Evolutionary conservation across 495 filamentous ascomycete genomes (phyloP).

Genomic region (Tuber brumale): DNA sequence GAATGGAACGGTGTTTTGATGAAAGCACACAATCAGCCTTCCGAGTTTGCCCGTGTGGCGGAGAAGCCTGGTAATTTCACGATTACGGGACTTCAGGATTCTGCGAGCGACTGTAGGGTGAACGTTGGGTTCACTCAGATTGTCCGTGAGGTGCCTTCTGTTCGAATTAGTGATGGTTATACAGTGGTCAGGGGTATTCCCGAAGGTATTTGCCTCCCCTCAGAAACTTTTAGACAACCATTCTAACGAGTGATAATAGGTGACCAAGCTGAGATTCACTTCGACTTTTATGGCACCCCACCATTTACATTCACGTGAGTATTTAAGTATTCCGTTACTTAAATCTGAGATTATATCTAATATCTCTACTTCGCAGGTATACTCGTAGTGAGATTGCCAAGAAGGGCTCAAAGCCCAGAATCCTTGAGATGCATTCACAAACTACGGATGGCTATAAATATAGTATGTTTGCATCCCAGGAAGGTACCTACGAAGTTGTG

Average conservation of each 20-base stretch:
- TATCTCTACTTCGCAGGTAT: slow-evolving; percentile 50
- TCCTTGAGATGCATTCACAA: slow-evolving; percentile 84
- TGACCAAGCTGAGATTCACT: slow-evolving; percentile 81
- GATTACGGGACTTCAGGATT: slow-evolving; percentile 76
- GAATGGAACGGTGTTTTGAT: slow-evolving; percentile 69
- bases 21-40: slow-evolving; percentile 68
- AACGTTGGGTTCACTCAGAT: slow-evolving; percentile 65
- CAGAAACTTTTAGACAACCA: not conserved
- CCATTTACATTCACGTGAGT: slow-evolving; percentile 90
- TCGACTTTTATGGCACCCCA: slow-evolving; percentile 89
- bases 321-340: not conserved
- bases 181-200: slow-evolving; percentile 82
- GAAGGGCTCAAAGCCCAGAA: slow-evolving; percentile 65
- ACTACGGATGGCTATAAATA: slow-evolving; percentile 72
- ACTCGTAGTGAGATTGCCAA: slow-evolving; percentile 77
- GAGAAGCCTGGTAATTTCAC: slow-evolving; percentile 81
- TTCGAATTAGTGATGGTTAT: slow-evolving; percentile 74
- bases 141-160: slow-evolving; percentile 86
- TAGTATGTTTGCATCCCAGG: slow-evolving; percentile 73
- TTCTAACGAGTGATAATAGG: slow-evolving; percentile 40
- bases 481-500: slow-evolving; percentile 95
- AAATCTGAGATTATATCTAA: not conserved
- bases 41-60: slow-evolving; percentile 82
- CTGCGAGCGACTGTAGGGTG: slow-evolving; percentile 74
- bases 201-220: slow-evolving; percentile 50